Evolutionary conservation across 192 early-diverging fungal species (phyloP).

Genomic region (Linnemannia hyalina): DNA sequence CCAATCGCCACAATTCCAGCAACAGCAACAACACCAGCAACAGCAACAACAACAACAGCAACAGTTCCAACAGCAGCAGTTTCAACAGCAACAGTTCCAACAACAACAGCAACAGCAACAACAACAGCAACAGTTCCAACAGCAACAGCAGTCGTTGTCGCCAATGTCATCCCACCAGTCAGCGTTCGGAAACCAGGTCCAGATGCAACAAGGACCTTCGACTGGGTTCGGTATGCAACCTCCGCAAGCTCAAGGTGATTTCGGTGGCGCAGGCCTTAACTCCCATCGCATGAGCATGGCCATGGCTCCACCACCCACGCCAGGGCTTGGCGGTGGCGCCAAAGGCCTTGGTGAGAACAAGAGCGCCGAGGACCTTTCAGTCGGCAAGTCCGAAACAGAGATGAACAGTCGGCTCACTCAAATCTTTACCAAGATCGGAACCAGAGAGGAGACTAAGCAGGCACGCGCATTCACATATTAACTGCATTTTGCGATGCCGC

Average conservation of each 20-base stretch:
- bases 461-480: conserved; percentile 29
- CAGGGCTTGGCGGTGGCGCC: conserved; percentile 6
- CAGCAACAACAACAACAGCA: conserved; percentile 38
- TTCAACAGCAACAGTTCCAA: not conserved
- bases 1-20: conserved; percentile 37
- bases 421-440: conserved; percentile 81
- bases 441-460: conserved; percentile 75
- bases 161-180: conserved; percentile 24
- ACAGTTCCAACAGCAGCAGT: not conserved
- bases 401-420: conserved; percentile 72
- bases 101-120: conserved; percentile 37
- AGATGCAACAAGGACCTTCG: conserved; percentile 2
- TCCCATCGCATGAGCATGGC: conserved; percentile 22
- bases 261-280: conserved; percentile 24
- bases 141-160: conserved; percentile 24
- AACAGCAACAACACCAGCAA: conserved; percentile 25
- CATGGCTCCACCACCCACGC: conserved; percentile 21
- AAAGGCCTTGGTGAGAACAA: conserved; percentile 15
- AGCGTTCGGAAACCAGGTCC: conserved; percentile 21
- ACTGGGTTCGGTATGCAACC: conserved; percentile 17
- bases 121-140: conserved; percentile 28
- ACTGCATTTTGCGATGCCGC: not conserved
- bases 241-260: conserved; percentile 15
- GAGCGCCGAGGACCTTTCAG: conserved; percentile 23
- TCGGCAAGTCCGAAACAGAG: conserved; percentile 66